Evolutionary conservation across 176 grass and related monocot genomes (phyloP), one percentile per base, ranked within the genome.

Genomic region (Cenchrus americanus): DNA sequence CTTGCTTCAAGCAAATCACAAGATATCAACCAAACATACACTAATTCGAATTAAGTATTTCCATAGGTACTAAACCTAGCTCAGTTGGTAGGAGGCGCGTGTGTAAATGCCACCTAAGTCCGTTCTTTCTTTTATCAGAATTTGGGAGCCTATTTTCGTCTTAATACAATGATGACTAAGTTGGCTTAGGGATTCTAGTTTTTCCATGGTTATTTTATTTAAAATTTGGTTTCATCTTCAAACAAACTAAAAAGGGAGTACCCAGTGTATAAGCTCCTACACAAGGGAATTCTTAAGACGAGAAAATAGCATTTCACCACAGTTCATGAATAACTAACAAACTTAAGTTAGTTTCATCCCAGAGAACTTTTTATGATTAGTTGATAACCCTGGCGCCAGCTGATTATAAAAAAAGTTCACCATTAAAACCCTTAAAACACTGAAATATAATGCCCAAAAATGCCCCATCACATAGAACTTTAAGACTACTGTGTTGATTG

Each of bases 11-110:
- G 48, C 78, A 60, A 43, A 14, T 17, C 73, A 48, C 55, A 63
- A 27, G 46, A 50, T 68, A 51, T 46, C n/a, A 90, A 70, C 41
- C 55, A 55, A 66, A 65, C 46, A 86, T 86, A 78, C 32, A 81
- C 21, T 19, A 43, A 58, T 69, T 58, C 17, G 17, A 44, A 26
- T 58, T 42, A 18, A 41, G 50, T 62, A 62, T 81, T 81, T 69
- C n/a, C 51, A 23, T 43, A 55, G 21, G 64, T 55, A 54, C 8
- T 55, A n/a, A 80, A 14, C 21, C 4, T 80, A 24, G 13, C 4
- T 69, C 21, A 52, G 19, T 41, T 52, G 9, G 30, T 12, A 32
- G 48, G 50, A 66, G 34, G 34, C 21, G 3, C 13, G 11, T 43
- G 17, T 59, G 27, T 37, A 52, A 23, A 54, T 14, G 13, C 50